Conservation (phyloP, 495 filamentous ascomycete species). For the Letharia lupina region DNA sequence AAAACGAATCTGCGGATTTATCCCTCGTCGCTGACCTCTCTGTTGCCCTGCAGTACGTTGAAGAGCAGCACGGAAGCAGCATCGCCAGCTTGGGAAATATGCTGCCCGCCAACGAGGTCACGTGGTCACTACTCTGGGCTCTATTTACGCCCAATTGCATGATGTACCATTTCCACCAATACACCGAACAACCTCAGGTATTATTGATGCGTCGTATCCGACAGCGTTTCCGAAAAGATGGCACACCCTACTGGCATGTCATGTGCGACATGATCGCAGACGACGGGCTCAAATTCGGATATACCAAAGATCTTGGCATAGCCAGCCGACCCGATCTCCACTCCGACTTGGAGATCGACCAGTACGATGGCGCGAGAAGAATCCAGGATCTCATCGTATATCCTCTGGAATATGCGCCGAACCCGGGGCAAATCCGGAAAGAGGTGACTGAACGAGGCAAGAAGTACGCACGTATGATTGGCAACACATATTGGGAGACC, state of each 20-base stretch:
- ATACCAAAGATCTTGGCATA: conserved; percentile 14
- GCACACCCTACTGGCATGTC: conserved; percentile 13
- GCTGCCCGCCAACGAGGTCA: conserved; percentile 18
- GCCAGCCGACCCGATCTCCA: conserved; percentile 7
- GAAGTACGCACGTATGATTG: conserved; percentile 17
- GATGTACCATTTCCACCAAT: conserved; percentile 18
- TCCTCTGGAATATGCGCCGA: conserved; percentile 6
- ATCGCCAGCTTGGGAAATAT: conserved; percentile 21
- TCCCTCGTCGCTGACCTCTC: conserved; percentile 18
- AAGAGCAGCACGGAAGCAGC: conserved; percentile 21
- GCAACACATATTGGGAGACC: conserved; percentile 18
- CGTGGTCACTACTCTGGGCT: conserved; percentile 23
- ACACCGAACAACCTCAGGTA: conserved; percentile 17
- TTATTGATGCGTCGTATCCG: conserved; percentile 15
- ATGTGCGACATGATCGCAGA: conserved; percentile 20
- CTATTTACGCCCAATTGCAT: conserved; percentile 22
- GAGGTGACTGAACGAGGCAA: conserved; percentile 10
- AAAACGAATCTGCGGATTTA: conserved; percentile 10
- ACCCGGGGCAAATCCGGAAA: conserved; percentile 2
- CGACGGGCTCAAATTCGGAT: conserved; percentile 20
- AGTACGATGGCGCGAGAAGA: conserved; percentile 14
- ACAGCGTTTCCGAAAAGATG: conserved; percentile 8
- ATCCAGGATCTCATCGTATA: conserved; percentile 14
- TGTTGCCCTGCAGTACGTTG: conserved; percentile 18
- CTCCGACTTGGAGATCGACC: conserved; percentile 15